Percentiles rank a stretch among this genome's conserved stretches.
These are phyloP conservation scores for Podaxis pistillaris DNA, from an alignment of 768 basidiomycete species.

Conservation along the genomic window DNA sequence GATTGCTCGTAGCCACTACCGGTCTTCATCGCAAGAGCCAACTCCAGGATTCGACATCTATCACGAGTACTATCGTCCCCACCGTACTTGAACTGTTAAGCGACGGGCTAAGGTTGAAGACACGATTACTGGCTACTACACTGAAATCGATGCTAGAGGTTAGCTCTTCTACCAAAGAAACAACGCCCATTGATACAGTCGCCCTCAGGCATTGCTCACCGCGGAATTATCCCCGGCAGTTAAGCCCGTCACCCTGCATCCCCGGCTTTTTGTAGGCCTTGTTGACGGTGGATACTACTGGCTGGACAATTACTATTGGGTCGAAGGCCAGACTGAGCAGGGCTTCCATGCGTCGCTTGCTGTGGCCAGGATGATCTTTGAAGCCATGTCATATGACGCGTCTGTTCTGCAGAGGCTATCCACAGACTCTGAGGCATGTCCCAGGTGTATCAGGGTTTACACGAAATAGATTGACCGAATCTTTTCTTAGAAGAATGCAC, in stretches of 20 bases:
- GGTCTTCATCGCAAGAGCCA: conserved; percentile 39
- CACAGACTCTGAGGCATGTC: conserved; percentile 37
- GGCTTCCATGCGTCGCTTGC: conserved; percentile 53
- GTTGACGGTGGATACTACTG: conserved; percentile 53
- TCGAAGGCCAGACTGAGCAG: conserved; percentile 43
- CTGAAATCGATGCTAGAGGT: conserved; percentile 57
- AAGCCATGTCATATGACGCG: conserved; percentile 43
- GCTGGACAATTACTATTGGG: conserved; percentile 48
- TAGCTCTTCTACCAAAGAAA: conserved; percentile 7
- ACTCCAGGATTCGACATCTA: conserved; percentile 21
- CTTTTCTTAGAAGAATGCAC: conserved; percentile 1
- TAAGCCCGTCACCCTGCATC: neutral
- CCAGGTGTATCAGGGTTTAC: neutral
- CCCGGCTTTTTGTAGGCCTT: conserved; percentile 23
- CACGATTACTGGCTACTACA: conserved; percentile 46
- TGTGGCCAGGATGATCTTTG: conserved; percentile 52
- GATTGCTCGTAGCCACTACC: conserved; percentile 47
- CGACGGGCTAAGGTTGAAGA: conserved; percentile 54
- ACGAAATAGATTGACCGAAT: conserved; percentile 12
- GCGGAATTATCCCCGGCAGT: conserved; percentile 20
- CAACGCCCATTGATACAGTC: neutral
- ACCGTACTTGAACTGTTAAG: conserved; percentile 50
- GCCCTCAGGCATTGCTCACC: conserved; percentile 9
- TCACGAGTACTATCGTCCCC: conserved; percentile 32
- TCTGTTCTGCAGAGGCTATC: conserved; percentile 37